Evolutionary conservation across 495 filamentous ascomycete species (phyloP).

Genomic region (Podospora sp.): DNA sequence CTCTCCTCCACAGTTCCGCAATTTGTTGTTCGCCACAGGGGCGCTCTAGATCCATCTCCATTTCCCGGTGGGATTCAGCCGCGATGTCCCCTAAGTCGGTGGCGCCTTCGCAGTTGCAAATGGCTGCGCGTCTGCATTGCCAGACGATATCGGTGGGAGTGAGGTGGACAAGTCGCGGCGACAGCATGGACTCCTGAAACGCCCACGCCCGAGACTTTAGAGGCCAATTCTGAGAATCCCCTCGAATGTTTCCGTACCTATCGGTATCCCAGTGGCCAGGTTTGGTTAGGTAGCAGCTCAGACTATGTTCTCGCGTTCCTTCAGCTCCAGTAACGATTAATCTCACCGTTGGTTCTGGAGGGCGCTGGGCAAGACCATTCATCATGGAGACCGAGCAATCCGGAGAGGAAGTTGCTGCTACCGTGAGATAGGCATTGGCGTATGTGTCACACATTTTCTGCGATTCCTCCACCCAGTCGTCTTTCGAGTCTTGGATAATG

Average conservation of each 20-base stretch:
- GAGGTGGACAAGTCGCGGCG: background rate
- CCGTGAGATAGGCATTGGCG: background rate
- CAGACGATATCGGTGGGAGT: background rate
- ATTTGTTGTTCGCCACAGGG: background rate
- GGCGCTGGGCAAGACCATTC: background rate
- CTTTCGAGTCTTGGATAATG: constrained; percentile 12
- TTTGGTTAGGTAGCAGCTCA: background rate
- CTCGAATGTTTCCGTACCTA: background rate
- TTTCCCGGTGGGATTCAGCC: background rate
- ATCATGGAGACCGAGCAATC: background rate
- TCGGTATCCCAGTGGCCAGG: background rate
- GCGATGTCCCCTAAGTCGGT: background rate
- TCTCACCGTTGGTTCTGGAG: background rate
- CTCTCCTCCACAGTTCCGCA: background rate
- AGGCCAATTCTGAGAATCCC: background rate
- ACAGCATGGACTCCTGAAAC: background rate
- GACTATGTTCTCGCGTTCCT: no score
- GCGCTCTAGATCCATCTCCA: background rate
- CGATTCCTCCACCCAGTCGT: background rate
- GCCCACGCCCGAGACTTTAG: background rate
- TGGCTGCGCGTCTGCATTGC: background rate
- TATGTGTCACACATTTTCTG: background rate
- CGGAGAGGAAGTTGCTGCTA: background rate
- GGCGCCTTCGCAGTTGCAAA: background rate
- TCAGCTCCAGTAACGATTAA: background rate